Evolutionary conservation across 1,284 basidiomycete genomes (phyloP).

Genomic region (Phylloporus sp.): DNA sequence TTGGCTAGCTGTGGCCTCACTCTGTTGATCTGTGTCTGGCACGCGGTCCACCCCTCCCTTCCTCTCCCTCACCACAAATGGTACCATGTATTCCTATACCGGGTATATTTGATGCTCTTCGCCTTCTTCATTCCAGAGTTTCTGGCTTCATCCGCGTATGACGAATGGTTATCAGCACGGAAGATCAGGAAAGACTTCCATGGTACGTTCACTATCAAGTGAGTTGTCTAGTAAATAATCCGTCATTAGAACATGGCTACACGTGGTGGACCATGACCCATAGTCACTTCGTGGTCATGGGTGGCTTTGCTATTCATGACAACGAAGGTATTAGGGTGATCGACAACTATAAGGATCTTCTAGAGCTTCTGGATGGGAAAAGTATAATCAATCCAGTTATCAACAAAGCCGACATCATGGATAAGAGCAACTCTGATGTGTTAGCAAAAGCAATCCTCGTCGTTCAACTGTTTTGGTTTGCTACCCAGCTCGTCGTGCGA

Average conservation of each 20-base stretch:
- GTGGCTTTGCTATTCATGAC: neutral
- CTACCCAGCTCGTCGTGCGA: neutral
- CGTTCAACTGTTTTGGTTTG: neutral
- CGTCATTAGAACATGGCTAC: neutral
- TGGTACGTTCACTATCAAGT: neutral
- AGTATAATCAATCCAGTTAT: neutral
- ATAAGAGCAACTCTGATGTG: neutral
- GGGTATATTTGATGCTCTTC: neutral
- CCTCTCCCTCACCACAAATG: neutral
- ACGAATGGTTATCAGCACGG: neutral
- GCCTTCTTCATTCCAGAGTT: neutral
- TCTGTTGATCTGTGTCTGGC: neutral
- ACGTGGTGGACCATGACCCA: neutral
- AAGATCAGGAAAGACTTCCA: neutral
- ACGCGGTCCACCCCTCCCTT: neutral
- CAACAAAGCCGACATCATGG: neutral
- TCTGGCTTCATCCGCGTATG: neutral
- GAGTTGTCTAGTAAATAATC: neutral
- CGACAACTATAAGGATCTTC: neutral
- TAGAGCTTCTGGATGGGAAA: neutral
- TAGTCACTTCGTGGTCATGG: neutral
- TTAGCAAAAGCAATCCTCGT: neutral
- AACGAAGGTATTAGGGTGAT: neutral
- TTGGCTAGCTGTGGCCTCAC: neutral
- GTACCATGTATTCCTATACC: neutral